A percentile compares a stretch with the other conserved stretches of the same genome.
Conservation (phyloP, 495 filamentous ascomycete species). For the Aspergillus nanangensis region DNA sequence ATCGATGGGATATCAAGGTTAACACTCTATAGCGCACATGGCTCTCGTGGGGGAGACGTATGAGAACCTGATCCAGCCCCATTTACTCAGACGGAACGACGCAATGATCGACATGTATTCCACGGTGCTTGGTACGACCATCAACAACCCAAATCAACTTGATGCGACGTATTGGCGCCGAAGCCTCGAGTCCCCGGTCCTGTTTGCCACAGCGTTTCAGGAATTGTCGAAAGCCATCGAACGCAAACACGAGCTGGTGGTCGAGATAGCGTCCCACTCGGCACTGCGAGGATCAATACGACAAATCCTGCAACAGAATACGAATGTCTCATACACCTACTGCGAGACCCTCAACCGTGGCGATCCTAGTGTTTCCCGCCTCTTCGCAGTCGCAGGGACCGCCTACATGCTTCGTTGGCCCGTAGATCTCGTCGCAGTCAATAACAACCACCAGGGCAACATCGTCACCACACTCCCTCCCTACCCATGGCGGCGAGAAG, state of each 20-base stretch:
- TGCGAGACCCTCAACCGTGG: background rate
- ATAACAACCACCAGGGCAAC: slow-evolving; percentile 22
- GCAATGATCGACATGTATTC: slow-evolving; percentile 20
- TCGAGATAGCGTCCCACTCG: slow-evolving; percentile 46
- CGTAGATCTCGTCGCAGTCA: slow-evolving; percentile 11
- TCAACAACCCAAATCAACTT: slow-evolving; percentile 10
- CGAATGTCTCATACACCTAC: background rate
- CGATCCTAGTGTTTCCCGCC: background rate
- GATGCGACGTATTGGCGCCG: slow-evolving; percentile 40
- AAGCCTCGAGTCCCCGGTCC: slow-evolving; percentile 37
- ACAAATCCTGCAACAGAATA: background rate
- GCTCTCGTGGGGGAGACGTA: slow-evolving; percentile 6
- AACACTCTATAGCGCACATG: slow-evolving; percentile 13
- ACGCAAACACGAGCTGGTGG: slow-evolving; percentile 21
- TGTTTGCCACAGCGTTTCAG: slow-evolving; percentile 28
- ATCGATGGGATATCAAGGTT: slow-evolving; percentile 4
- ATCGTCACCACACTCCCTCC: slow-evolving; percentile 37
- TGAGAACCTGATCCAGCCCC: slow-evolving; percentile 15
- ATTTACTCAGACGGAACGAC: background rate
- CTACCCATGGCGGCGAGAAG: slow-evolving; percentile 48
- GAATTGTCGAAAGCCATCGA: slow-evolving; percentile 18
- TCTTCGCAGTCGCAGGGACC: slow-evolving; percentile 17
- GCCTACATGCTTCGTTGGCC: slow-evolving; percentile 22
- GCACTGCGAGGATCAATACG: slow-evolving; percentile 31
- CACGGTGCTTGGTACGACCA: slow-evolving; percentile 21